These are phyloP conservation scores for Pseudocercospora ulei DNA, from an alignment of 2,329 filamentous ascomycete species.

Conservation along the genomic window DNA sequence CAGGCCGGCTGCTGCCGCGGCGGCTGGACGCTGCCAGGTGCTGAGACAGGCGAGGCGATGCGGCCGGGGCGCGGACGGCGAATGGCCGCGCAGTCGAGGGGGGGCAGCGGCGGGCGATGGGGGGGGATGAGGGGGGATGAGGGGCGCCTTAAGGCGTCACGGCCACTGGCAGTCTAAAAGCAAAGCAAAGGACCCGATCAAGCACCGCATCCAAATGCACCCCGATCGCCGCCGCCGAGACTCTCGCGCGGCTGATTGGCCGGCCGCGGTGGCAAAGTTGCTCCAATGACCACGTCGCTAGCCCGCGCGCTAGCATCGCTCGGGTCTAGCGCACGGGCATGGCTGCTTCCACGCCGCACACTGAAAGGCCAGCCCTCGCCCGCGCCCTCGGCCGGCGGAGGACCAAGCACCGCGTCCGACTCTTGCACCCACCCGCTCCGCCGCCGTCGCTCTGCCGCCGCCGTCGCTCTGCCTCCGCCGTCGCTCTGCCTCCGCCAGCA, in stretches of 20 bases:
- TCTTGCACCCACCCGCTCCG: background rate
- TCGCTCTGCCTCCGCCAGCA: conserved; percentile 4
- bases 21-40: conserved; percentile 4
- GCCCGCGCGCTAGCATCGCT: background rate
- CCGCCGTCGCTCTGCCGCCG: background rate
- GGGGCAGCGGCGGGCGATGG: background rate
- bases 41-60: conserved; percentile 6
- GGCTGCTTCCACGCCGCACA: background rate
- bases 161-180: conserved; percentile 8
- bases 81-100: conserved; percentile 1
- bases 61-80: conserved; percentile 4
- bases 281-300: too few relatives aligned
- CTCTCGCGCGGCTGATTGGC: too few relatives aligned
- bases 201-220: too few relatives aligned
- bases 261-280: background rate
- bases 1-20: conserved; percentile 3
- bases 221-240: conserved; percentile 5
- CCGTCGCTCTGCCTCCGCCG: conserved; percentile 4
- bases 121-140: conserved; percentile 1
- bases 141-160: background rate
- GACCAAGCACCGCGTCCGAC: too few relatives aligned
- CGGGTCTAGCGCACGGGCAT: background rate
- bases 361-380: background rate
- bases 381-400: too few relatives aligned
- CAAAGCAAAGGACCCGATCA: too few relatives aligned